Conservation (phyloP, 495 filamentous ascomycete genomes). For the Haplographium delicatum region DNA sequence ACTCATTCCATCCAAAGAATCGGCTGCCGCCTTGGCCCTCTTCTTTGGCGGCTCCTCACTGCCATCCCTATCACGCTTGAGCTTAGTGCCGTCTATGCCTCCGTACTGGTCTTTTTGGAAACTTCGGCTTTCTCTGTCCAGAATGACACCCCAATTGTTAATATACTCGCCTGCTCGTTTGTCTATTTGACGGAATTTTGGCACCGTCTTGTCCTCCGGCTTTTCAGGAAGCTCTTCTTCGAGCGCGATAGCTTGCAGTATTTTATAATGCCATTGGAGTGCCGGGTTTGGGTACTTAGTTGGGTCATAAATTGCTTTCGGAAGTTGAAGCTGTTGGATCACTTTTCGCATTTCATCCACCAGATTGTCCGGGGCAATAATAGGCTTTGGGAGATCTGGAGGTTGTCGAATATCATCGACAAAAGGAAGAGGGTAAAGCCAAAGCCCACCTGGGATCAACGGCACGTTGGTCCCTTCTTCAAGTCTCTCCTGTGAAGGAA, state of each 20-base stretch:
- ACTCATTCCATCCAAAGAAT: slow-evolving; percentile 13
- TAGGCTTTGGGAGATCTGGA: slow-evolving; percentile 45
- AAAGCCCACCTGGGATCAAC: slow-evolving; percentile 74
- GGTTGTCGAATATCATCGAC: slow-evolving; percentile 83
- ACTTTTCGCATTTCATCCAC: slow-evolving; percentile 77
- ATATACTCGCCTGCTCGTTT: slow-evolving; percentile 79
- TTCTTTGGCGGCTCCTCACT: slow-evolving; percentile 16
- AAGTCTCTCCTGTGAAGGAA: slow-evolving; percentile 63
- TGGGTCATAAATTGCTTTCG: slow-evolving; percentile 77
- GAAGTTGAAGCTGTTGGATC: slow-evolving; percentile 83
- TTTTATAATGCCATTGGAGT: slow-evolving; percentile 96
- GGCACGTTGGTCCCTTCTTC: slow-evolving; percentile 44
- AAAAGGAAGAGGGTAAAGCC: slow-evolving; percentile 83
- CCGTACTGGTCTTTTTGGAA: slow-evolving; percentile 22
- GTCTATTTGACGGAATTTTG: slow-evolving; percentile 77
- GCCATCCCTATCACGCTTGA: slow-evolving; percentile 24
- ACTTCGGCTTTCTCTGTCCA: slow-evolving; percentile 46
- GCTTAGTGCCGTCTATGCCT: slow-evolving; percentile 32
- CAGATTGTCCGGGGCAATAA: slow-evolving; percentile 61
- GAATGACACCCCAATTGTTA: slow-evolving; percentile 64
- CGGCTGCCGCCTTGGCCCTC: slow-evolving; percentile 2
- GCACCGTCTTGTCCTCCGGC: slow-evolving; percentile 70
- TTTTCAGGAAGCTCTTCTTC: slow-evolving; percentile 82
- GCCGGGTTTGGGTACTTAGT: slow-evolving; percentile 87
- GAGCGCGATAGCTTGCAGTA: slow-evolving; percentile 85